Evolutionary conservation across 2,329 filamentous ascomycete species (phyloP).

Genomic region (Gnomoniopsis smithogilvyi): DNA sequence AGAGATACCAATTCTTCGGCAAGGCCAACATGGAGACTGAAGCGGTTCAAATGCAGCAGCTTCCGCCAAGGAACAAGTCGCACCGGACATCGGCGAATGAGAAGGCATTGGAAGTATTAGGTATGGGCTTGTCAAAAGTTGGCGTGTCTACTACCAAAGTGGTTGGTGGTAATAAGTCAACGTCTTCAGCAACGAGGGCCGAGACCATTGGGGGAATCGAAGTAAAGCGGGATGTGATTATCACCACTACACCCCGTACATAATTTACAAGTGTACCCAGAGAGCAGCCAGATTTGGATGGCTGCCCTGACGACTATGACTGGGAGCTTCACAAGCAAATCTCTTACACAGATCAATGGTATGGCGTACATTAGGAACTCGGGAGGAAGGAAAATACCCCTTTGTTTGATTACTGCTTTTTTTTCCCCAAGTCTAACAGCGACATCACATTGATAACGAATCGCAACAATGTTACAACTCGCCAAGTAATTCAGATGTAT

Average conservation of each 20-base stretch:
- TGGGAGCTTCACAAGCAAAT: too few species aligned
- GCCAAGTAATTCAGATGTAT: too few species aligned
- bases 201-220: constrained; percentile 4
- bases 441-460: too few species aligned
- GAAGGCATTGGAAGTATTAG: constrained; percentile 5
- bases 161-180: constrained; percentile 1
- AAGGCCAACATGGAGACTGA: not conserved
- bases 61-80: not conserved
- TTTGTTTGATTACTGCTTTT: not conserved
- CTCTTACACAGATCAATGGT: not conserved
- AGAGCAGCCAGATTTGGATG: too few species aligned
- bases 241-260: constrained; percentile 1
- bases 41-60: constrained; percentile 1
- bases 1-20: not conserved
- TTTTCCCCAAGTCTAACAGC: not conserved
- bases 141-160: constrained; percentile 13
- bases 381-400: not conserved
- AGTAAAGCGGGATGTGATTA: constrained; percentile 9
- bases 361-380: too few species aligned
- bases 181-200: not conserved
- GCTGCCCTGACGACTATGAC: too few species aligned
- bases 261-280: too few species aligned
- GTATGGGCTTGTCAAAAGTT: not conserved
- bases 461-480: too few species aligned
- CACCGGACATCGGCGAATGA: not conserved